A percentile compares a stretch with the other conserved stretches of the same genome.
phyloP scores from a whole-genome alignment of 2,329 filamentous ascomycete genomes.

The Diaporthe capsici region DNA sequence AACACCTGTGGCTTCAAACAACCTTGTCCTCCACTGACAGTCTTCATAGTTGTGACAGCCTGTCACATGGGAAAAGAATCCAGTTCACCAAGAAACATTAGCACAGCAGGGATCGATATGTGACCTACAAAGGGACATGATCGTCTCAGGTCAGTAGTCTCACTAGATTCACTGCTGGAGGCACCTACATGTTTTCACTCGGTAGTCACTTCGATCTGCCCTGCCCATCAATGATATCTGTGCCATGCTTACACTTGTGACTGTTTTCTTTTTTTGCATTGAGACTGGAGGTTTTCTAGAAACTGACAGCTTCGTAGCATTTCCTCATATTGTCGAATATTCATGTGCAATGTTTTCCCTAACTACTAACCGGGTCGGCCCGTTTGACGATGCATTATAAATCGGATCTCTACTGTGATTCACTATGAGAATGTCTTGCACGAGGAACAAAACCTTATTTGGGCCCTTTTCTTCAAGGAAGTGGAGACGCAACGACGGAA shows the following conservation, averaged over 20 bases:
- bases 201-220: not conserved
- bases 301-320: conserved; percentile 34
- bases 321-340: conserved; percentile 47
- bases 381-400: conserved; percentile 55
- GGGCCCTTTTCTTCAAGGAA: conserved; percentile 3
- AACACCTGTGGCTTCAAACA: too few relatives aligned
- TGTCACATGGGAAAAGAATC: not conserved
- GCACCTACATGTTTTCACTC: not conserved
- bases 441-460: not conserved
- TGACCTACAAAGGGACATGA: conserved; percentile 46
- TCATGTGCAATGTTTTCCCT: conserved; percentile 48
- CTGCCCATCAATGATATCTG: not conserved
- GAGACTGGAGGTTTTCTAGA: not conserved
- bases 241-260: not conserved
- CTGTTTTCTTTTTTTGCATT: too few relatives aligned
- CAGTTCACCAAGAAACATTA: not conserved
- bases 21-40: not conserved
- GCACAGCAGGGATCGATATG: conserved; percentile 15
- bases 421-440: conserved; percentile 45
- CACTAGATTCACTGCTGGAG: not conserved
- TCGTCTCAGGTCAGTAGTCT: conserved; percentile 43
- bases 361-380: conserved; percentile 50
- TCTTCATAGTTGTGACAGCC: not conserved
- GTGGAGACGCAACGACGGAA: not conserved
- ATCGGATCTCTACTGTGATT: conserved; percentile 51